Conservation (phyloP, 768 basidiomycete species). For the Filobasidium wieringae region DNA sequence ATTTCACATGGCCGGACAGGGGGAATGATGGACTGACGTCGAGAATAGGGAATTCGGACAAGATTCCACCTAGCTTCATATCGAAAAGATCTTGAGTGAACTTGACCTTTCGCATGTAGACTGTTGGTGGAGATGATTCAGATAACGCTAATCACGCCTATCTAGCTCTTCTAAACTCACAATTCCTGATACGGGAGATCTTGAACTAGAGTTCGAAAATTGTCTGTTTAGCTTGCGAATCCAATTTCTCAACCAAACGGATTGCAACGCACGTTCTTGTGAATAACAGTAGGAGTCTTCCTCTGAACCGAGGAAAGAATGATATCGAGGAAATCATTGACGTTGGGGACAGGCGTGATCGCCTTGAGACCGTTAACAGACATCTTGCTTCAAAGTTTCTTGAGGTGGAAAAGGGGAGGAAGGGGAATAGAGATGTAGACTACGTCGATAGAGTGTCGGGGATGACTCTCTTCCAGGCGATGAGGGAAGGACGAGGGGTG, state of each 20-base stretch:
- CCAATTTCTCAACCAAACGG: neutral
- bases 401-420: no score
- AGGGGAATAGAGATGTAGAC: no score
- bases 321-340: slow-evolving; percentile 65
- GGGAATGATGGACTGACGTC: slow-evolving; percentile 54
- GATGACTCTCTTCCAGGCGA: no score
- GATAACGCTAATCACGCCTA: neutral
- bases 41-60: slow-evolving; percentile 93
- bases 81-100: slow-evolving; percentile 96
- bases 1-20: neutral
- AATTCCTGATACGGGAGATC: slow-evolving; percentile 90
- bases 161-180: slow-evolving; percentile 5
- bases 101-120: slow-evolving; percentile 98
- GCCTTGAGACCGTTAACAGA: slow-evolving; percentile 59
- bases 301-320: slow-evolving; percentile 12
- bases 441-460: no score
- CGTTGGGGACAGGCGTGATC: slow-evolving; percentile 96
- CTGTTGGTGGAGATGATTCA: slow-evolving; percentile 15
- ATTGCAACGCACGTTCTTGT: slow-evolving; percentile 59
- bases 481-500: no score
- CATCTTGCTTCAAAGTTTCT: no score
- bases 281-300: slow-evolving; percentile 53
- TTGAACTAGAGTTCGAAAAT: slow-evolving; percentile 50
- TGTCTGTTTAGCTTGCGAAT: neutral
- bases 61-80: slow-evolving; percentile 83